A percentile compares a stretch with the other conserved stretches of the same genome.
Conservation (phyloP, 352 stramenopile species). For the Globisporangium echinulatum region DNA sequence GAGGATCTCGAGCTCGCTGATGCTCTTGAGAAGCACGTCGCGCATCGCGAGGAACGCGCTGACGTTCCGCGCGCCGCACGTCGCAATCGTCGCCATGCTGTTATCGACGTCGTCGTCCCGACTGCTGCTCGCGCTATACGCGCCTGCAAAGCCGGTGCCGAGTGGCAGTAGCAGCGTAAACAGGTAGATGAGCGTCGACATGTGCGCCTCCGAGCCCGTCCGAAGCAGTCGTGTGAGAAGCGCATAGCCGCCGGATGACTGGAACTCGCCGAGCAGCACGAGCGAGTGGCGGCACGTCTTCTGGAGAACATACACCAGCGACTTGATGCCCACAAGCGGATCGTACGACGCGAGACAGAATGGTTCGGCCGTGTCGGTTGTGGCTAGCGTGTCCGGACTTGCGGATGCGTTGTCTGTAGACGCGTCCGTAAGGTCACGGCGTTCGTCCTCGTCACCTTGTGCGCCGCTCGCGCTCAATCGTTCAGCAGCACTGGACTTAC, state of each 20-base stretch:
- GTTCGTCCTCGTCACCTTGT: too few species aligned
- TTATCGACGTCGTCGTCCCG: constrained; percentile 19
- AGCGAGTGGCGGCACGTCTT: constrained; percentile 53
- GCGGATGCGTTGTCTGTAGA: background rate
- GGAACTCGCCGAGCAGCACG: constrained; percentile 64
- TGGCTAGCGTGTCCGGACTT: background rate
- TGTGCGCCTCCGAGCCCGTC: constrained; percentile 30
- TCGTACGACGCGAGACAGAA: constrained; percentile 43
- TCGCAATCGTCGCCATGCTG: constrained; percentile 32
- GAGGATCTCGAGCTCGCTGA: constrained; percentile 20
- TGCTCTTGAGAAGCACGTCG: constrained; percentile 57
- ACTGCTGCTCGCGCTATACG: constrained; percentile 1
- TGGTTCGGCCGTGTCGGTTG: background rate
- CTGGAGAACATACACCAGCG: constrained; percentile 51
- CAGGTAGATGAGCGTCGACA: constrained; percentile 40
- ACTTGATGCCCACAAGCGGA: constrained; percentile 39
- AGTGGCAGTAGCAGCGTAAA: constrained; percentile 53
- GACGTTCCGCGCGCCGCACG: constrained; percentile 51
- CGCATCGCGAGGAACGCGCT: constrained; percentile 53
- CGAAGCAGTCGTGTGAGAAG: constrained; percentile 40
- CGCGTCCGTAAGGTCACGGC: too few species aligned
- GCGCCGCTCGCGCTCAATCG: too few species aligned
- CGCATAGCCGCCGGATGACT: constrained; percentile 52
- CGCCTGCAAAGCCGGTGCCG: constrained; percentile 34
- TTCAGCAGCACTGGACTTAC: background rate